Conservation (phyloP, 2,329 filamentous ascomycete species). For the Colletotrichum karsti region DNA sequence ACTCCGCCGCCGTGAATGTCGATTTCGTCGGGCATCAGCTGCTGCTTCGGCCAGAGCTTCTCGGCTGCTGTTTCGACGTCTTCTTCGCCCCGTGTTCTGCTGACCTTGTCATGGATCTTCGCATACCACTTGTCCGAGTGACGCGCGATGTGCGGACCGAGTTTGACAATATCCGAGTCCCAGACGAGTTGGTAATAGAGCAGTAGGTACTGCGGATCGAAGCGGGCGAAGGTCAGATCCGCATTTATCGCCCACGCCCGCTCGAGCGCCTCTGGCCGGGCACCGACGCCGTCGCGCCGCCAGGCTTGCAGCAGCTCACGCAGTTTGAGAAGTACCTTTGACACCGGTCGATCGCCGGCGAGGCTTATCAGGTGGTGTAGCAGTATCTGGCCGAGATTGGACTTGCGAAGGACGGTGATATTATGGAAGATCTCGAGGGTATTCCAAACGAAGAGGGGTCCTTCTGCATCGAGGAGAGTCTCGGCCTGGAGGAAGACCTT, state of each 20-base stretch:
- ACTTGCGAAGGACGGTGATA: slow-evolving; percentile 11
- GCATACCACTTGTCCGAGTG: slow-evolving; percentile 5
- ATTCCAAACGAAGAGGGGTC: slow-evolving; percentile 27
- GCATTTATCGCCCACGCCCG: slow-evolving; percentile 31
- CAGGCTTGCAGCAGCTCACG: neutral
- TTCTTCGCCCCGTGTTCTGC: neutral
- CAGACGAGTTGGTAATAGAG: slow-evolving; percentile 31
- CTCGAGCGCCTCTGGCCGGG: slow-evolving; percentile 13
- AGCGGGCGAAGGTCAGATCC: slow-evolving; percentile 24
- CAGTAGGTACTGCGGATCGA: slow-evolving; percentile 19
- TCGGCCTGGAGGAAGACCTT: slow-evolving; percentile 34
- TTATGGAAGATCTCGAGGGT: slow-evolving; percentile 24
- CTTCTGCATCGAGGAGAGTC: slow-evolving; percentile 27
- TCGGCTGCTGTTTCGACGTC: neutral
- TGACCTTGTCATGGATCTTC: neutral
- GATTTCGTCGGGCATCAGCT: neutral
- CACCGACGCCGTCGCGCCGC: neutral
- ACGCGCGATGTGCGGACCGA: slow-evolving; percentile 1
- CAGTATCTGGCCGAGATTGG: slow-evolving; percentile 21
- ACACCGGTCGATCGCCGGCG: neutral
- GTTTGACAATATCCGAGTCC: slow-evolving; percentile 22
- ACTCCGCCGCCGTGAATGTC: neutral
- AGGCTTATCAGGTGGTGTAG: slow-evolving; percentile 23
- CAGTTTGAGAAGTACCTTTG: neutral
- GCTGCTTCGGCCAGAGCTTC: neutral